Percentiles rank a stretch among this genome's conserved stretches.
phyloP scores from a whole-genome alignment of 1,284 basidiomycete species.

The Papiliotrema nemorosa region DNA sequence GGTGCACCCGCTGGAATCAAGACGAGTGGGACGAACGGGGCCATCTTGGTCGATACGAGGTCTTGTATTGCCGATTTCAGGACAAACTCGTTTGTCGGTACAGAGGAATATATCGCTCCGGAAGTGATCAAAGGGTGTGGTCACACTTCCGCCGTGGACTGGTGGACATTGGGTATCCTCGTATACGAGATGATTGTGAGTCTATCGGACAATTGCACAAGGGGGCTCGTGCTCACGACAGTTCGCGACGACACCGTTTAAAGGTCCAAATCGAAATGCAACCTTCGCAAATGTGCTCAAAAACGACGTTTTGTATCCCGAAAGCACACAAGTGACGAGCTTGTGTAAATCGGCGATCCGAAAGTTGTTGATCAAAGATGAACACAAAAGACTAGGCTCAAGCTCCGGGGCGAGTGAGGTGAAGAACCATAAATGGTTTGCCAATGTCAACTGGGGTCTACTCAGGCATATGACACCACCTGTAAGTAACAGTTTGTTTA shows the following conservation, averaged over 20 bases:
- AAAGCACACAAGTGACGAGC: conserved; percentile 76
- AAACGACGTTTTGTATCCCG: conserved; percentile 82
- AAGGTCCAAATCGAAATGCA: conserved; percentile 87
- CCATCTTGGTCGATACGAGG: conserved; percentile 77
- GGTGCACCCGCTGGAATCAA: conserved; percentile 87
- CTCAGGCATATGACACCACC: conserved; percentile 89
- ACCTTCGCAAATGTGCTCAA: conserved; percentile 95
- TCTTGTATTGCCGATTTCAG: conserved; percentile 96
- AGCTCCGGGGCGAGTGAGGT: conserved; percentile 95
- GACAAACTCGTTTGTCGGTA: conserved; percentile 98
- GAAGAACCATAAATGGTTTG: conserved; percentile 99
- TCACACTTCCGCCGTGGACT: conserved; percentile 97
- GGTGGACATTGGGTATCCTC: conserved; percentile 98
- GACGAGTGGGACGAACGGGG: conserved; percentile 78
- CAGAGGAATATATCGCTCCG: conserved; percentile 99
- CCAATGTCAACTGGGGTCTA: conserved; percentile 92
- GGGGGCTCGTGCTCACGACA: conserved; percentile 48
- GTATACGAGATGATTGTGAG: conserved; percentile 99
- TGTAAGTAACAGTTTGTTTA: conserved; percentile 52
- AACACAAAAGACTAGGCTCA: conserved; percentile 82
- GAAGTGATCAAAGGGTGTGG: conserved; percentile 98
- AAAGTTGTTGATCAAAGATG: conserved; percentile 89
- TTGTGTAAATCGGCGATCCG: conserved; percentile 82
- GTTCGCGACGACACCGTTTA: conserved; percentile 99
- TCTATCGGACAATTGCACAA: conserved; percentile 27